Evolutionary conservation across 345 rosid species (phyloP).

Genomic region (Theobroma cacao): DNA sequence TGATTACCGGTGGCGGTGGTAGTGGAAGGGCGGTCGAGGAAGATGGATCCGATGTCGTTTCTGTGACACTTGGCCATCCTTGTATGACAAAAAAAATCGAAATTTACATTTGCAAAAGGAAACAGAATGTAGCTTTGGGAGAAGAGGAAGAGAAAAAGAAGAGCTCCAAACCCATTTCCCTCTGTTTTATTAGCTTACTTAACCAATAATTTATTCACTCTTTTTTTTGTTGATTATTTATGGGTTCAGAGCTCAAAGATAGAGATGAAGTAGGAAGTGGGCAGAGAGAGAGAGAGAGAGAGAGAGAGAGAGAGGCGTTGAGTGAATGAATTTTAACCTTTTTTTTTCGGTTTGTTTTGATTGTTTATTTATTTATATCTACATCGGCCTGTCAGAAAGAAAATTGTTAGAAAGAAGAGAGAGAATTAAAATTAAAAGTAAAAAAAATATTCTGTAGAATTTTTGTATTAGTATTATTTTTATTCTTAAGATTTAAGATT

Average conservation of each 20-base stretch:
- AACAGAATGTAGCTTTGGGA: background rate
- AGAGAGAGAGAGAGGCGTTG: too few relatives aligned
- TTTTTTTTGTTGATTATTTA: background rate
- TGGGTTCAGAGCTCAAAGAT: background rate
- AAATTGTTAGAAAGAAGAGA: background rate
- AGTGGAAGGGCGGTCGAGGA: slow-evolving; percentile 49
- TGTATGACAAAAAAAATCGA: background rate
- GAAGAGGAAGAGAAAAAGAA: slow-evolving; percentile 12
- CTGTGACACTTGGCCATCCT: slow-evolving; percentile 73
- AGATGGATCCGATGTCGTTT: slow-evolving; percentile 67
- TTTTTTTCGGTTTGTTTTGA: background rate
- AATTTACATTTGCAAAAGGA: slow-evolving; percentile 5
- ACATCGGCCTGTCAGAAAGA: slow-evolving; percentile 1
- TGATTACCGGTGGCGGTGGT: slow-evolving; percentile 32
- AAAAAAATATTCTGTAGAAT: too few relatives aligned
- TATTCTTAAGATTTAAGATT: too few relatives aligned
- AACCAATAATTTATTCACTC: background rate
- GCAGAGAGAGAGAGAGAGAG: slow-evolving; percentile 1
- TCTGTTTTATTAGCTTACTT: background rate
- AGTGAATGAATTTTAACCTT: background rate
- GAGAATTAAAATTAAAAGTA: background rate
- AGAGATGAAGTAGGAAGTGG: background rate
- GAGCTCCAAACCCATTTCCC: background rate
- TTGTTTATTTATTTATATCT: background rate
- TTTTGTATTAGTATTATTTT: too few relatives aligned